These are phyloP conservation scores for Oidium heveae DNA, from an alignment of 2,329 filamentous ascomycete species.

Conservation along the genomic window DNA sequence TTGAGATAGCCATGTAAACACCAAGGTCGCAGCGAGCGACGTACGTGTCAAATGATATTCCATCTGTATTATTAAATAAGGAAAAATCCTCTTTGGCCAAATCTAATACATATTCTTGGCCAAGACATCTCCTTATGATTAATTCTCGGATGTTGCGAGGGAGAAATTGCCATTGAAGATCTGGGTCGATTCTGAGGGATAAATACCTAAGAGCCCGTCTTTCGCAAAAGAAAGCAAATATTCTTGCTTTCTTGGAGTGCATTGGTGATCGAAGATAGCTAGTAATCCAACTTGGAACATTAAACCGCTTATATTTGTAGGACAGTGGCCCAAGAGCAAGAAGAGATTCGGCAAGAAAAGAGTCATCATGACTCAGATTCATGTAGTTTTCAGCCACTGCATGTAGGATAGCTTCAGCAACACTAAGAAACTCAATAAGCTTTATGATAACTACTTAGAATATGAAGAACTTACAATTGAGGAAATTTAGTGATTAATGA, in stretches of 20 bases:
- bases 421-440: conserved; percentile 1
- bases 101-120: conserved; percentile 12
- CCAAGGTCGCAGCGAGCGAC: conserved; percentile 8
- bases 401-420: conserved; percentile 7
- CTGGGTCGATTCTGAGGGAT: conserved; percentile 23
- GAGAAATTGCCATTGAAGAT: conserved; percentile 25
- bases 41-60: conserved; percentile 5
- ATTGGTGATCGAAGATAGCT: conserved; percentile 9
- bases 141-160: conserved; percentile 21
- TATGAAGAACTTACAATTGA: conserved; percentile 5
- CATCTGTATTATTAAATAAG: conserved; percentile 5
- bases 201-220: conserved; percentile 19
- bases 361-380: conserved; percentile 11
- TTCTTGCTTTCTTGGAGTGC: conserved; percentile 12
- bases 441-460: background rate
- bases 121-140: conserved; percentile 21
- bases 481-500: conserved; percentile 6
- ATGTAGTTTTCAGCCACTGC: conserved; percentile 5
- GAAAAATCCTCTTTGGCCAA: conserved; percentile 7
- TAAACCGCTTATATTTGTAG: conserved; percentile 1
- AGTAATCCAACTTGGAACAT: conserved; percentile 4
- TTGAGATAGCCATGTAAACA: conserved; percentile 7
- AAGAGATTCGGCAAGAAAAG: conserved; percentile 18
- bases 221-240: conserved; percentile 8
- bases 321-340: conserved; percentile 2